Conservation (phyloP, 1,284 basidiomycete genomes). For the Pyrrhoderma noxium region DNA sequence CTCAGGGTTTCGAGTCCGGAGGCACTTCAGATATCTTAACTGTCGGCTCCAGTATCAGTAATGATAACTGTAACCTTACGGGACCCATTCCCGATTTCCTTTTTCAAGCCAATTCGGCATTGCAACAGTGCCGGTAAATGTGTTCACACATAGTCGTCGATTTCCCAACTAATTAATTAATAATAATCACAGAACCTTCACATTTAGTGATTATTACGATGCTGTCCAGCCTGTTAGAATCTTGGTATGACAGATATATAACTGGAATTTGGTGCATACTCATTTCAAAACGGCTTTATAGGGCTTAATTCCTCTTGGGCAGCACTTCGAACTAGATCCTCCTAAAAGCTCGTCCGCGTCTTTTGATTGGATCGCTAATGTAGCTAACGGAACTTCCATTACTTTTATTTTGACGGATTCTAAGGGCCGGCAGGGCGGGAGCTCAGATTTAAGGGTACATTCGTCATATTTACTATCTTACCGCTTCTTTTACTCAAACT, state of each 20-base stretch:
- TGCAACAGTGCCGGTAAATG: conserved; percentile 59
- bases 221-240: conserved; percentile 58
- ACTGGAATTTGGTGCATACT: neutral
- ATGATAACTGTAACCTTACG: conserved; percentile 47
- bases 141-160: neutral
- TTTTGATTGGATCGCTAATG: conserved; percentile 52
- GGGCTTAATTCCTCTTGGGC: conserved; percentile 63
- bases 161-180: neutral
- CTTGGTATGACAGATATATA: conserved; percentile 32
- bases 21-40: conserved; percentile 47
- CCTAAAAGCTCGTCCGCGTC: conserved; percentile 31
- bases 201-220: conserved; percentile 40
- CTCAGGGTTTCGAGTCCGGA: conserved; percentile 58
- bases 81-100: conserved; percentile 40
- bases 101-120: conserved; percentile 43
- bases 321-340: conserved; percentile 40
- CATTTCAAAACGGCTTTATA: conserved; percentile 23
- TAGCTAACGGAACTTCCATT: conserved; percentile 51
- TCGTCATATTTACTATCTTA: neutral
- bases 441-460: conserved; percentile 36
- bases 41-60: conserved; percentile 38
- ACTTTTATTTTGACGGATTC: conserved; percentile 58
- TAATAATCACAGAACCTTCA: conserved; percentile 39
- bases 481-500: neutral
- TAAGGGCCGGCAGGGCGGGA: conserved; percentile 48